Evolutionary conservation across 2,329 filamentous ascomycete genomes (phyloP).

Genomic region (Ophiognomonia clavigignenti-juglandacearum): DNA sequence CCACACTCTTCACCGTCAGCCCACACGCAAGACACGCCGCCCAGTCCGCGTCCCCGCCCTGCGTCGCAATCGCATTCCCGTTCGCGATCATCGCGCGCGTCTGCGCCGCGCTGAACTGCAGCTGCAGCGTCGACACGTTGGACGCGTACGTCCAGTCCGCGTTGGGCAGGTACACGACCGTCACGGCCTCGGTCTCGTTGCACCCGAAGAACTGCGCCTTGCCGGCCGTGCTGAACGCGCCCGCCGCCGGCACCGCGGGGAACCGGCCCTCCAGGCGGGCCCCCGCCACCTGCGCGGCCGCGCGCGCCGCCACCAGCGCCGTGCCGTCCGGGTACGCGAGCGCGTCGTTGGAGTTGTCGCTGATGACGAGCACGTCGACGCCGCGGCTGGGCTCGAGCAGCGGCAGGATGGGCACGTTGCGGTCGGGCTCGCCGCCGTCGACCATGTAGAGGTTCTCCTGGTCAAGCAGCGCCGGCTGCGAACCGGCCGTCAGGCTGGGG

Average conservation of each 20-base stretch:
- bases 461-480: constrained; percentile 11
- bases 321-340: constrained; percentile 38
- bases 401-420: constrained; percentile 44
- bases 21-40: constrained; percentile 37
- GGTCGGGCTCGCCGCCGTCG: constrained; percentile 39
- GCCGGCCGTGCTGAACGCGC: constrained; percentile 29
- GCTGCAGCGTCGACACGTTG: constrained; percentile 25
- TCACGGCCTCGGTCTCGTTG: constrained; percentile 21
- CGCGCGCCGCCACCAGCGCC: constrained; percentile 28
- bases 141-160: constrained; percentile 29
- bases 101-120: constrained; percentile 29
- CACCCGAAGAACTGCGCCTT: constrained; percentile 39
- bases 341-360: constrained; percentile 38
- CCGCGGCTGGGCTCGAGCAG: constrained; percentile 35
- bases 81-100: constrained; percentile 34
- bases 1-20: constrained; percentile 27
- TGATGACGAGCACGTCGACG: constrained; percentile 37
- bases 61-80: constrained; percentile 31
- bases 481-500: no score
- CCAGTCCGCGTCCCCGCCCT: constrained; percentile 31
- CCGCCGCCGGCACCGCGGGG: constrained; percentile 35
- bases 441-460: constrained; percentile 30
- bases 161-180: constrained; percentile 40
- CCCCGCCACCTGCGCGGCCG: constrained; percentile 7
- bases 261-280: constrained; percentile 30